Base-by-base conservation (phyloP, 371 early-diverging fungal species). In the Mucor lusitanicus region DNA sequence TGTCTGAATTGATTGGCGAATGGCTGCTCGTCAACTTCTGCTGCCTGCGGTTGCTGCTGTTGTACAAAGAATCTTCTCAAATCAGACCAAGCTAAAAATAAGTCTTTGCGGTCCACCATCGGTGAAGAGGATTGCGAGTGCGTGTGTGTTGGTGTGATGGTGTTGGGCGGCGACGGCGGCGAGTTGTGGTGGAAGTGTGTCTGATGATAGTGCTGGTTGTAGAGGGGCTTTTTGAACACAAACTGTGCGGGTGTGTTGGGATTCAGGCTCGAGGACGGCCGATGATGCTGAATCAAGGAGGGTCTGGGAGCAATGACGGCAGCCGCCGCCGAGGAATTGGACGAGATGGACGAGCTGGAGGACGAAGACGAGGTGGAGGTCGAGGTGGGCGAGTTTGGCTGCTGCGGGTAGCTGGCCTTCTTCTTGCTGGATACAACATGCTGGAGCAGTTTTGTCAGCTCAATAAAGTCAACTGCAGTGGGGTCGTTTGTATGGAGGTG, bases 191-290 rank as follows among this genome's bases (percentile, higher is more conserved):
- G 77, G 58, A 76, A 79, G 53, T 79, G 79, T 1, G 79, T 74
- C 61, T 76, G 73, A 60, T 74, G 79, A 32, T 74, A 79, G 4
- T 70, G 55, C 13, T 76, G 66, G 33, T 79, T 76, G 48, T 79
- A 79, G 48, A 74, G 69, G 13, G 79, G 77, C 8, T 74, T 74
- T 46, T 79, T 79, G 27, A 79, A 79, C 30, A 79, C 54, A 61
- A 76, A 79, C 62, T 79, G 79, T 1, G 72, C 62, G 15, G 79
- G 78, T 13, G 67, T 60, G 17, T 35, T 57, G 40, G 55, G 56
- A 23, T 60, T 27, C 6, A 64, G 8, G 23, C 62, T 46, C 5
- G 59, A 40, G 17, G 63, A 59, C 6, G 59, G 65, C 9, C 59
- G 35, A 39, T 59, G 59, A 54, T 28, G 50, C 35, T 32, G 56